phyloP scores from a whole-genome alignment of 2,329 filamentous ascomycete species.

The Madurella mycetomatis region DNA sequence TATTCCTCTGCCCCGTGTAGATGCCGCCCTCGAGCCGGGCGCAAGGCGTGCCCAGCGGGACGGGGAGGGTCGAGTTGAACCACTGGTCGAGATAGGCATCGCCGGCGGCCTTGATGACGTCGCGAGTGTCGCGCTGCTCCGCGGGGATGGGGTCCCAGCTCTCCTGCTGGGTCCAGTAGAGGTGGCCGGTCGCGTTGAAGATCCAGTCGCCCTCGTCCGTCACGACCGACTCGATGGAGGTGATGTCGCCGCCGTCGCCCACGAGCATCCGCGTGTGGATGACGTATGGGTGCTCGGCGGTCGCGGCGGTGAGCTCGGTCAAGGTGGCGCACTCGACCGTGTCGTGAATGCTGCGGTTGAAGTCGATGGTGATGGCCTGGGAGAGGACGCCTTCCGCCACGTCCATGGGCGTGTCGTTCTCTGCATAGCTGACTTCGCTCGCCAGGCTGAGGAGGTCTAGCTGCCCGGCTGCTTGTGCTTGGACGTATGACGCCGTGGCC shows the following conservation, averaged over 20 bases:
- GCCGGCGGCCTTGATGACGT: constrained; percentile 22
- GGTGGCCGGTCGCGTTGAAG: constrained; percentile 26
- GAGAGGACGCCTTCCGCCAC: constrained; percentile 23
- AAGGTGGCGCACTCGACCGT: constrained; percentile 23
- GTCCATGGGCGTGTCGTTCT: constrained; percentile 23
- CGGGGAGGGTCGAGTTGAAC: constrained; percentile 16
- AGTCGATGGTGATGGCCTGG: constrained; percentile 22
- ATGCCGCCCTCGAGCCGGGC: constrained; percentile 26
- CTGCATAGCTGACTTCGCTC: constrained; percentile 20
- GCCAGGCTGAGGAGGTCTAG: constrained; percentile 12
- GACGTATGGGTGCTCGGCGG: constrained; percentile 11
- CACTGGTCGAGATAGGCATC: constrained; percentile 28
- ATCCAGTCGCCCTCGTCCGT: constrained; percentile 26
- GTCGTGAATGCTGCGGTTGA: constrained; percentile 24
- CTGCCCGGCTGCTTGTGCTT: constrained; percentile 19
- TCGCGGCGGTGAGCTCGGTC: constrained; percentile 9
- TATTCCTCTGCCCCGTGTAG: constrained; percentile 18
- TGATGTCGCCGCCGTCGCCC: not conserved
- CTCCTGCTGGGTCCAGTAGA: constrained; percentile 22
- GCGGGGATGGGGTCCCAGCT: constrained; percentile 23
- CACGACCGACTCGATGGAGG: constrained; percentile 21
- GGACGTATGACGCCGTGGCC: constrained; percentile 22
- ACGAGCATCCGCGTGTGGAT: constrained; percentile 10
- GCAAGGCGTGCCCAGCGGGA: constrained; percentile 24
- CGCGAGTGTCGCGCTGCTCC: constrained; percentile 17